Base-by-base conservation (phyloP, 371 early-diverging fungal species). In the Synchytrium microbalum region DNA sequence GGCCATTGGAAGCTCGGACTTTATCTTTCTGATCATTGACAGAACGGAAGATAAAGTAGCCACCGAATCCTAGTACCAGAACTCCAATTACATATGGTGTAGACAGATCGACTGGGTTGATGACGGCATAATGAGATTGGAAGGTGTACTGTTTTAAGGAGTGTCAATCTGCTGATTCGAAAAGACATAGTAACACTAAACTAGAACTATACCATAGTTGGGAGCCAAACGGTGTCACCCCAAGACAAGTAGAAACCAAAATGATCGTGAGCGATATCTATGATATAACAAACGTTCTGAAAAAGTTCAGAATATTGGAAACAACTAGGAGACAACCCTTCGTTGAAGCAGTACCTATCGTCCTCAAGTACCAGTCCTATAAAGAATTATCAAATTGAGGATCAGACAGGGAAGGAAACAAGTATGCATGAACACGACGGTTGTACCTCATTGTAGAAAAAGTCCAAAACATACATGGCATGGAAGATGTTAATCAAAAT, bases 201-300 rank as follows among this genome's bases (percentile, higher is more conserved):
- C 30, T 31, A 26, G 58, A 64, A 13, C 14, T 16, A 3, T 61
- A 67, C 69, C 79, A 88, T 83, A 75, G 74, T 89, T 25, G 90
- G 89, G 33, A 90, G 75, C 89, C 88, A 88, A 54, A 87, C 88
- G 53, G 80, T 76, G 75, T 89, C 90, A 54, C 90, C 89, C 90
- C 90, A 90, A 28, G 88, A 84, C 38, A 90, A 80, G 76, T 88
- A 79, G 74, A 79, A 81, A 10, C 90, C 90, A 68, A 89, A 88
- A 76, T 90, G 90, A 69, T 90, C 90, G 72, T 90, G 90, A 59
- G 83, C 82, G 67, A 79, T 75, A 67, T 75, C 74, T 27, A 29
- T 13, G 13, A 10, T 56, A 13, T 24, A 56, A 5, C 13, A 24
- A 30, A n/a, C n/a, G n/a, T n/a, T n/a, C n/a, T n/a, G n/a, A n/a